Evolutionary conservation across 306 rosid genomes (phyloP), one percentile per base, ranked within the genome.

Genomic region (Purshia tridentata): DNA sequence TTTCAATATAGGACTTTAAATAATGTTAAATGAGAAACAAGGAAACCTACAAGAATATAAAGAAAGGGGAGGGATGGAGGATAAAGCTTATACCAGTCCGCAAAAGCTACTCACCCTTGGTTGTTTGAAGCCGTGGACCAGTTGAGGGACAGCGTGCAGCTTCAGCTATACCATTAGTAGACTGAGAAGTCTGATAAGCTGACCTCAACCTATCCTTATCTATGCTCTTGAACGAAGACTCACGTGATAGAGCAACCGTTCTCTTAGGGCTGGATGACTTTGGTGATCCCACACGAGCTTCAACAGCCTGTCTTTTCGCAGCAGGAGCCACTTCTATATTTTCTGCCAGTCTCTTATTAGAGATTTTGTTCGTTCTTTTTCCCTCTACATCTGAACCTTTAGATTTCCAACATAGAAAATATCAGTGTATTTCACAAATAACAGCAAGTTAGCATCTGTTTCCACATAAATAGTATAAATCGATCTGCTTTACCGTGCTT

Each of bases 221-320:
- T 71, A 79, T 39, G 73, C 74, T 87, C 77, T 86, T 93, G 68
- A 80, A 83, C 42, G 93, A 87, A 69, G 92, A 79, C 56, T 93
- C 98, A 0, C 88, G 88, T 46, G 89, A 81, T 68, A 83, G 56
- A 72, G 87, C 76, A 82, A 67, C 77, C 70, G 55, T 50, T 84
- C 57, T 87, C 78, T 61, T 81, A 6, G 93, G 88, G 73, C 91
- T 87, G 76, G 92, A 85, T 22, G 87, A 69, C 84, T 80, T 93
- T 13, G 97, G 94, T 56, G 93, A 87, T 73, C 86, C 87, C 62
- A 72, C 73, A 69, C 82, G 77, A 45, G 76, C 75, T 78, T 89
- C 98, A 67, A 86, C 81, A 72, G 87, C 87, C 89, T 82, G 88
- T 86, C 88, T 89, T 77, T 89, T 93, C 10, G 81, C 69, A 72